Percentiles rank a stretch among this genome's conserved stretches.
Evolutionary conservation across 2,329 filamentous ascomycete genomes (phyloP).

Genomic region (Pseudogymnoascus sp.): DNA sequence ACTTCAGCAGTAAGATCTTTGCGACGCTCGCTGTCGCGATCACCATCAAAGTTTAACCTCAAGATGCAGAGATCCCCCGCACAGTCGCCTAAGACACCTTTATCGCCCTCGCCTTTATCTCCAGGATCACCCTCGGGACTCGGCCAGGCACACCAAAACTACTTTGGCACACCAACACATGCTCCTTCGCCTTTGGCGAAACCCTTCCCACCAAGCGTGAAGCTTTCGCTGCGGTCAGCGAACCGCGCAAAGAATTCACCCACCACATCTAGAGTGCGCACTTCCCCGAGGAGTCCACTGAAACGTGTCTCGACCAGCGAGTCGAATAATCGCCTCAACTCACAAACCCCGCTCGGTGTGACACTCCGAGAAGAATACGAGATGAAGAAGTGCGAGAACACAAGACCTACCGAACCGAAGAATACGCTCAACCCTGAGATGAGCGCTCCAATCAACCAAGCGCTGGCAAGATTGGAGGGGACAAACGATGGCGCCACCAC

Average conservation of each 20-base stretch:
- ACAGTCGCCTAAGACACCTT: slow-evolving; percentile 44
- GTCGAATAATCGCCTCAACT: slow-evolving; percentile 35
- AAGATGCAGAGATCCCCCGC: slow-evolving; percentile 34
- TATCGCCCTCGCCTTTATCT: slow-evolving; percentile 50
- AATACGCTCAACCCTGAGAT: slow-evolving; percentile 42
- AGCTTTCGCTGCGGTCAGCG: slow-evolving; percentile 56
- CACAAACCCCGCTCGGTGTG: not conserved
- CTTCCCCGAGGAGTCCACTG: slow-evolving; percentile 72
- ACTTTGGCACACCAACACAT: slow-evolving; percentile 28
- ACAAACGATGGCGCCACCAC: slow-evolving; percentile 34
- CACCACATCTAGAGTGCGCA: slow-evolving; percentile 52
- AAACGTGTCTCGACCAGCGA: slow-evolving; percentile 60
- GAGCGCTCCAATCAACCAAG: slow-evolving; percentile 43
- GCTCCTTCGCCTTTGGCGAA: slow-evolving; percentile 49
- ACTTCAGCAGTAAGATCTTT: slow-evolving; percentile 75
- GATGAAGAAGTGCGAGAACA: slow-evolving; percentile 7
- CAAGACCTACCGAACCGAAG: slow-evolving; percentile 36
- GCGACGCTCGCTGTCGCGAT: slow-evolving; percentile 79
- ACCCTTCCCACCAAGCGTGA: slow-evolving; percentile 58
- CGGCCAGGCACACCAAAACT: slow-evolving; percentile 13
- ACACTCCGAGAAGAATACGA: slow-evolving; percentile 5
- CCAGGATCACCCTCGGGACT: slow-evolving; percentile 42
- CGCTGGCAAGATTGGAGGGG: slow-evolving; percentile 40
- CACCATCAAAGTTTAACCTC: slow-evolving; percentile 82
- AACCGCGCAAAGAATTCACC: slow-evolving; percentile 52